phyloP scores from a whole-genome alignment of 495 filamentous ascomycete species.

The Hypoxylon lienhwacheense region DNA sequence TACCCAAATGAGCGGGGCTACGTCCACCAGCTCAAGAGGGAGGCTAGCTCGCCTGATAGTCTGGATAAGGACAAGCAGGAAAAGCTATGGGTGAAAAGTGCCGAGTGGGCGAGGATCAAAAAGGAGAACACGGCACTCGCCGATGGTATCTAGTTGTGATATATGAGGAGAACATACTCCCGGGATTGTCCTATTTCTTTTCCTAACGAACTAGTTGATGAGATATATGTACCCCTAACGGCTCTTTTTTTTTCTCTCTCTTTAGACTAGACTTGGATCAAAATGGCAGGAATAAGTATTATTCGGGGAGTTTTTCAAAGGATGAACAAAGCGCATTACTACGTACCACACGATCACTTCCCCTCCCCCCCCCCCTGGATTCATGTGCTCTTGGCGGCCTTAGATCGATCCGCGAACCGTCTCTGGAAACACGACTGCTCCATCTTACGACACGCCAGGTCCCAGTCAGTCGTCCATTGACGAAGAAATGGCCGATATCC shows the following conservation, averaged over 20 bases:
- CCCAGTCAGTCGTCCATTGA: conserved; percentile 58
- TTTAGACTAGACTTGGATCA: no score
- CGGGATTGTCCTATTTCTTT: no score
- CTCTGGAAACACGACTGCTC: conserved; percentile 43
- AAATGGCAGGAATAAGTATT: not conserved
- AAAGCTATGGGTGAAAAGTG: conserved; percentile 47
- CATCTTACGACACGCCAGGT: conserved; percentile 51
- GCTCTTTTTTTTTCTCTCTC: no score
- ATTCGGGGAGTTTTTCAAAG: no score
- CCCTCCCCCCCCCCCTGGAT: no score
- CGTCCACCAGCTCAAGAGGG: conserved; percentile 43
- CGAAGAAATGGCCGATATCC: conserved; percentile 56
- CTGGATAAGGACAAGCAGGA: conserved; percentile 46
- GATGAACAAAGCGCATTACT: no score
- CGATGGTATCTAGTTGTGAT: conserved; percentile 1
- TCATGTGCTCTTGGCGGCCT: conserved; percentile 17
- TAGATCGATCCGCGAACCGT: conserved; percentile 35
- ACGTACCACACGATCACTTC: no score
- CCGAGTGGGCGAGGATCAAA: conserved; percentile 46
- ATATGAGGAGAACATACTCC: no score
- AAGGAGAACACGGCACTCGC: conserved; percentile 26
- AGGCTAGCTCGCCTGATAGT: conserved; percentile 45
- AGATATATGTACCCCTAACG: no score
- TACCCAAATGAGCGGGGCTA: conserved; percentile 45
- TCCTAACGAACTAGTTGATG: no score